A percentile compares a stretch with the other conserved stretches of the same genome.
Conservation (phyloP, 495 filamentous ascomycete genomes). For the Neurospora sp. region DNA sequence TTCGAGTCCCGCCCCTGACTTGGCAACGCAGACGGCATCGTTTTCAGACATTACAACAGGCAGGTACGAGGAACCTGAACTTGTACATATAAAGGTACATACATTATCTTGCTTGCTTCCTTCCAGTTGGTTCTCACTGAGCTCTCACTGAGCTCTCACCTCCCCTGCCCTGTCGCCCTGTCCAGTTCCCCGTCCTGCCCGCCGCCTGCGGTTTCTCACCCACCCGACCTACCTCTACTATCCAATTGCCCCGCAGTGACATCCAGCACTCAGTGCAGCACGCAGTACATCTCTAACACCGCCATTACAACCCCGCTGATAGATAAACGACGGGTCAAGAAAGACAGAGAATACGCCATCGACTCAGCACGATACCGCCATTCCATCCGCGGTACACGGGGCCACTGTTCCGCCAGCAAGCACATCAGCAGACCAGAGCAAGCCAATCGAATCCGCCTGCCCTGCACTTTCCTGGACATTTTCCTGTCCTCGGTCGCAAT, state of each 20-base stretch:
- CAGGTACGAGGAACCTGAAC: background rate
- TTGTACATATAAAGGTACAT: background rate
- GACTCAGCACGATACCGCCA: constrained; percentile 2
- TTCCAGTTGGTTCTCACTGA: background rate
- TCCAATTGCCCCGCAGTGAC: constrained; percentile 15
- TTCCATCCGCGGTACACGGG: constrained; percentile 14
- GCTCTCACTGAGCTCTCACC: background rate
- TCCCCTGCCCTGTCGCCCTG: constrained; percentile 1
- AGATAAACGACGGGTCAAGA: constrained; percentile 18
- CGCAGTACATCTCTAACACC: constrained; percentile 5
- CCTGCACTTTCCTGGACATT: background rate
- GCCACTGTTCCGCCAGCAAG: constrained; percentile 12
- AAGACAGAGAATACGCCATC: constrained; percentile 17
- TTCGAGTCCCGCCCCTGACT: background rate
- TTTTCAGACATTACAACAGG: background rate
- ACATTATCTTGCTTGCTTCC: background rate
- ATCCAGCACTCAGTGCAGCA: background rate
- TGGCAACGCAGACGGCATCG: background rate
- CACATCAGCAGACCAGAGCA: background rate
- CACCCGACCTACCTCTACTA: constrained; percentile 1
- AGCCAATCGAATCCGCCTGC: background rate
- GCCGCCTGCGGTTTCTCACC: constrained; percentile 13
- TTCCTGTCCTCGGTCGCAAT: background rate
- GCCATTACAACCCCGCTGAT: constrained; percentile 21
- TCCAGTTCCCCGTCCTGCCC: background rate